phyloP scores from a whole-genome alignment of 2,329 filamentous ascomycete species.

The Paecilomyces sp. region DNA sequence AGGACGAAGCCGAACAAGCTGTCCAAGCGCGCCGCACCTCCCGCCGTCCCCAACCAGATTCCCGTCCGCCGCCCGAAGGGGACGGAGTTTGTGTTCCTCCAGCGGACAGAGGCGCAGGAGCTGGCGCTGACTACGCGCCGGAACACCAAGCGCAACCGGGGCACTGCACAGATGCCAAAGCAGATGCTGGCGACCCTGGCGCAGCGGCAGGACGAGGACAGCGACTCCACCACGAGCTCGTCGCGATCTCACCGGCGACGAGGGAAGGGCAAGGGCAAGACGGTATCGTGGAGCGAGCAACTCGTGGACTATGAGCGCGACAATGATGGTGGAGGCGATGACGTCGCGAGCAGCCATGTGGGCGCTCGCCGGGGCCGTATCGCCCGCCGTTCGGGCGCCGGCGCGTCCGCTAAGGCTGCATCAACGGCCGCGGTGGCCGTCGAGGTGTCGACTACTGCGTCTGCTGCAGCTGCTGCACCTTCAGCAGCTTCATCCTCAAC shows the following conservation, averaged over 20 bases:
- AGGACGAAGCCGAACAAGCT: constrained; percentile 20
- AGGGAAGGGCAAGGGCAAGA: constrained; percentile 1
- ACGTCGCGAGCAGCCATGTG: not conserved
- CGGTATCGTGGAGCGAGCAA: not conserved
- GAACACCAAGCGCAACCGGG: constrained; percentile 38
- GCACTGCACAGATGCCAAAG: constrained; percentile 27
- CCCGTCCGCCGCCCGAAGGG: constrained; percentile 38
- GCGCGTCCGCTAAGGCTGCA: not conserved
- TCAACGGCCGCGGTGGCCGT: no score
- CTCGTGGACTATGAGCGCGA: not conserved
- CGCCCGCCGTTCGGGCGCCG: not conserved
- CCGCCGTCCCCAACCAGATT: constrained; percentile 29
- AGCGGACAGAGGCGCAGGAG: constrained; percentile 35
- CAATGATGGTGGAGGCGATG: not conserved
- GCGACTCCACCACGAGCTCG: not conserved
- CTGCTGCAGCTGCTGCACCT: no score
- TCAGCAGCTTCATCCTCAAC: no score
- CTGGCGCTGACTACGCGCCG: constrained; percentile 33
- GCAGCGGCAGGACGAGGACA: constrained; percentile 8
- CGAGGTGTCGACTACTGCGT: no score
- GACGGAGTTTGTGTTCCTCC: constrained; percentile 38
- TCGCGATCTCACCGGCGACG: not conserved
- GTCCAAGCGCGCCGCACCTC: constrained; percentile 13
- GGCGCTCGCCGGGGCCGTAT: not conserved
- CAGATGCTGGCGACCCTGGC: constrained; percentile 19